phyloP scores from a whole-genome alignment of 2,329 filamentous ascomycete species.

The Penicillium fuscoglaucum region DNA sequence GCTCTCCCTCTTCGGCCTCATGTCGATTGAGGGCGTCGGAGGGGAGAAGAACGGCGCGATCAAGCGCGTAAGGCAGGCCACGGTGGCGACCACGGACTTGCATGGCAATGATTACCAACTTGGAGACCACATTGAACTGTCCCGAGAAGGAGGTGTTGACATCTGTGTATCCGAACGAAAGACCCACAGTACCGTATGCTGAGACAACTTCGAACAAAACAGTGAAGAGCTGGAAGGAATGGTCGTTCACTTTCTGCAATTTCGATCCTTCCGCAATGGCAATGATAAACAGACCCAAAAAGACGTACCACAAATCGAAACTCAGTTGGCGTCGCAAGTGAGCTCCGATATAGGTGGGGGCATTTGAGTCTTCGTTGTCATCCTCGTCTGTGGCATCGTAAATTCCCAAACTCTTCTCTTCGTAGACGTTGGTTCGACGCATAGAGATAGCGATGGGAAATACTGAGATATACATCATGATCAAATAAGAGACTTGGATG shows the following conservation, averaged over 20 bases:
- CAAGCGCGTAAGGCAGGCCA: slow-evolving; percentile 65
- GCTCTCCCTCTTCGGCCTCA: slow-evolving; percentile 56
- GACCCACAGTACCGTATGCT: slow-evolving; percentile 89
- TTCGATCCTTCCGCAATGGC: slow-evolving; percentile 78
- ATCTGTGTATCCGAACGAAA: slow-evolving; percentile 77
- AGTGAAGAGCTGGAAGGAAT: slow-evolving; percentile 65
- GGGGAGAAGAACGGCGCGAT: slow-evolving; percentile 68
- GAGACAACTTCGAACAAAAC: slow-evolving; percentile 83
- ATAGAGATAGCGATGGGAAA: slow-evolving; percentile 96
- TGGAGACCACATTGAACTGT: slow-evolving; percentile 72
- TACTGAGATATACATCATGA: slow-evolving; percentile 99
- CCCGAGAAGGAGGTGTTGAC: slow-evolving; percentile 78
- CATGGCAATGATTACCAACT: slow-evolving; percentile 67
- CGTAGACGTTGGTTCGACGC: slow-evolving; percentile 92
- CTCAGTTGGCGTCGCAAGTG: slow-evolving; percentile 92
- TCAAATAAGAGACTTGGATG: slow-evolving; percentile 88
- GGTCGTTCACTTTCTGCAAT: slow-evolving; percentile 62
- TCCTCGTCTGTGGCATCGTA: slow-evolving; percentile 65
- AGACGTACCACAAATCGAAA: slow-evolving; percentile 97
- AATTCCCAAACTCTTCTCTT: slow-evolving; percentile 68
- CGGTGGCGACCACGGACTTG: slow-evolving; percentile 65
- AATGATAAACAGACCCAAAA: slow-evolving; percentile 89
- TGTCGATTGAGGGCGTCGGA: slow-evolving; percentile 63
- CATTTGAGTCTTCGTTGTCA: slow-evolving; percentile 54
- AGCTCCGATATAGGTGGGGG: slow-evolving; percentile 81